Evolutionary conservation across 768 basidiomycete species (phyloP).

Genomic region (Clavaria fumosa): DNA sequence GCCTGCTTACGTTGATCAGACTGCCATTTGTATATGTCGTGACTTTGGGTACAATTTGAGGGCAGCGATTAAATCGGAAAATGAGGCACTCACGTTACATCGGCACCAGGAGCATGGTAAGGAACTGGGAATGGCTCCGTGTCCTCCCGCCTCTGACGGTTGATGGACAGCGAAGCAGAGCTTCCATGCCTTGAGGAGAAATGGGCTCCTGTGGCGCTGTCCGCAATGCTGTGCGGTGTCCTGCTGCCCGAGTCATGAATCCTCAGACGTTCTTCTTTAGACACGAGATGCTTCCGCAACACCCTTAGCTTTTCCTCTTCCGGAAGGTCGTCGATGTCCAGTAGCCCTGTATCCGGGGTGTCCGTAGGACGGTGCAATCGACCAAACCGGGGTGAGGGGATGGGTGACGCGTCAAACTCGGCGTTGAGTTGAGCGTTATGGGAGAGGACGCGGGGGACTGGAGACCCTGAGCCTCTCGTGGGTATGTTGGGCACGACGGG

Average conservation of each 20-base stretch:
- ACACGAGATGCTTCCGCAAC: conserved; percentile 65
- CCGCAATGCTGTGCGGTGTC: neutral
- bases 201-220: conserved; percentile 2
- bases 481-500: conserved; percentile 42
- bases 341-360: conserved; percentile 11
- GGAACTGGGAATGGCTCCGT: conserved; percentile 75
- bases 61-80: conserved; percentile 7
- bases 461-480: conserved; percentile 17
- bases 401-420: no score
- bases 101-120: conserved; percentile 75
- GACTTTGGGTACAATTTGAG: conserved; percentile 21
- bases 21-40: conserved; percentile 94
- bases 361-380: conserved; percentile 22
- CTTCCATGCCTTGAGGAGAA: conserved; percentile 6
- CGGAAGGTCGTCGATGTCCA: conserved; percentile 44
- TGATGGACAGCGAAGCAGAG: conserved; percentile 11
- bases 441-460: no score
- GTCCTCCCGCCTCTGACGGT: conserved; percentile 24
- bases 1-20: conserved; percentile 49
- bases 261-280: conserved; percentile 46
- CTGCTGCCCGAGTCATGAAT: conserved; percentile 5
- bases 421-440: no score
- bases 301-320: conserved; percentile 79
- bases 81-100: conserved; percentile 64
- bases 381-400: conserved; percentile 12